Percentiles rank a stretch among this genome's conserved stretches.
Conservation (phyloP, 129 eudicot species). For the Pulicaria dysenterica region DNA sequence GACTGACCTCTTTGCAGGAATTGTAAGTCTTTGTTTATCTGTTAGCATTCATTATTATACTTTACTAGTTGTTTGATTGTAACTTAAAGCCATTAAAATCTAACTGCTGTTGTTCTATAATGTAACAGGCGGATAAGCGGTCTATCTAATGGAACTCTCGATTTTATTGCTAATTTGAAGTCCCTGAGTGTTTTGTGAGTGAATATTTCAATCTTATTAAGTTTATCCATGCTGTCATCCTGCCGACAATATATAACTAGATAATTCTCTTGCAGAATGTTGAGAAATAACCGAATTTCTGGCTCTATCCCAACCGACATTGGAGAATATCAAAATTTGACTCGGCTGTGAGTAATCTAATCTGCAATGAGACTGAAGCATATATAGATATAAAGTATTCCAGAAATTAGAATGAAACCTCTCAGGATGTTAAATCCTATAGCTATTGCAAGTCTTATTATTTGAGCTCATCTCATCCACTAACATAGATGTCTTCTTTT, state of each 20-base stretch:
- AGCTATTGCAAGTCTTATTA: neutral
- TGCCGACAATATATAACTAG: constrained; percentile 8
- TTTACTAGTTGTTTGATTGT: constrained; percentile 11
- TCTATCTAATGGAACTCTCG: constrained; percentile 75
- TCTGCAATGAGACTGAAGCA: neutral
- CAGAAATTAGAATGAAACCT: neutral
- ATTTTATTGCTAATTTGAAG: constrained; percentile 53
- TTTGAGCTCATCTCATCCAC: neutral
- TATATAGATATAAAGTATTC: neutral
- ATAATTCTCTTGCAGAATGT: constrained; percentile 41
- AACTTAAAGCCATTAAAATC: constrained; percentile 4
- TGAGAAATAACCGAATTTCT: constrained; percentile 69
- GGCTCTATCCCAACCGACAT: constrained; percentile 68
- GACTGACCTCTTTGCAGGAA: constrained; percentile 48
- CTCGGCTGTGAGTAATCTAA: constrained; percentile 57
- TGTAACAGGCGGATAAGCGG: constrained; percentile 76
- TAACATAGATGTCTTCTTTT: constrained; percentile 13
- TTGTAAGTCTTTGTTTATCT: constrained; percentile 51
- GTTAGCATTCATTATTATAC: neutral
- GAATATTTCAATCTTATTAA: constrained; percentile 1
- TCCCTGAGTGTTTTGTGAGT: constrained; percentile 60
- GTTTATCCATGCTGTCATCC: neutral
- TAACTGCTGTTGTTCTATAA: neutral
- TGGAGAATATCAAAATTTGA: constrained; percentile 47
- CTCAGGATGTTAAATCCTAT: neutral